Percentiles rank a stretch among this genome's conserved stretches.
These are phyloP conservation scores for Canavalia ensiformis DNA, from an alignment of 306 rosid species.

Conservation along the genomic window DNA sequence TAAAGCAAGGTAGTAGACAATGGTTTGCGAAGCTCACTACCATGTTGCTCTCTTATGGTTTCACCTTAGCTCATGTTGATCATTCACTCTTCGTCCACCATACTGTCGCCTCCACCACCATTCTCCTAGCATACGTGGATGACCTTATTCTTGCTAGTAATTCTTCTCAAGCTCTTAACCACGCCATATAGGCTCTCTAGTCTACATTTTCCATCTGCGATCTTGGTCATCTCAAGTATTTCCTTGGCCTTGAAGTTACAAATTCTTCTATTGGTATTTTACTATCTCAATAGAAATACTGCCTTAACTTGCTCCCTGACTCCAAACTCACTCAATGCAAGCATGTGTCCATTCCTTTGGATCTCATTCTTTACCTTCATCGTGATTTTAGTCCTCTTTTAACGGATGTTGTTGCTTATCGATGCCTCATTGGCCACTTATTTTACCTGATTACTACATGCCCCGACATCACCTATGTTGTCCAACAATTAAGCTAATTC, in stretches of 20 bases:
- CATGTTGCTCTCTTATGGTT: background rate
- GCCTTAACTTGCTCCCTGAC: background rate
- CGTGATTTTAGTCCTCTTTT: too few species aligned
- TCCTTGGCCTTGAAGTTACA: background rate
- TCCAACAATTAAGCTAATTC: background rate
- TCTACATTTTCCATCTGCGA: background rate
- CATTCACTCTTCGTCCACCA: background rate
- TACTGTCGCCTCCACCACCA: background rate
- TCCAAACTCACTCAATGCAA: background rate
- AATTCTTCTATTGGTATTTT: background rate
- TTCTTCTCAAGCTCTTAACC: too few species aligned
- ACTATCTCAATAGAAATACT: background rate
- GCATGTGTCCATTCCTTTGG: background rate
- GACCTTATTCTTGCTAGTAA: background rate
- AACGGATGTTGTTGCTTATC: background rate
- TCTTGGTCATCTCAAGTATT: background rate
- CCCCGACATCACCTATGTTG: too few species aligned
- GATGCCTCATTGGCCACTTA: background rate
- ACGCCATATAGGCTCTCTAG: too few species aligned
- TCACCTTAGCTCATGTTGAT: background rate
- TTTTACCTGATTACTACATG: too few species aligned
- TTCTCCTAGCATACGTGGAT: background rate
- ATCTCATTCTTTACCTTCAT: background rate
- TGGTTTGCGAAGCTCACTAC: background rate
- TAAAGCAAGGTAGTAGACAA: background rate